Base-by-base conservation (phyloP, 2,329 filamentous ascomycete species). In the Aspergillus sp. region DNA sequence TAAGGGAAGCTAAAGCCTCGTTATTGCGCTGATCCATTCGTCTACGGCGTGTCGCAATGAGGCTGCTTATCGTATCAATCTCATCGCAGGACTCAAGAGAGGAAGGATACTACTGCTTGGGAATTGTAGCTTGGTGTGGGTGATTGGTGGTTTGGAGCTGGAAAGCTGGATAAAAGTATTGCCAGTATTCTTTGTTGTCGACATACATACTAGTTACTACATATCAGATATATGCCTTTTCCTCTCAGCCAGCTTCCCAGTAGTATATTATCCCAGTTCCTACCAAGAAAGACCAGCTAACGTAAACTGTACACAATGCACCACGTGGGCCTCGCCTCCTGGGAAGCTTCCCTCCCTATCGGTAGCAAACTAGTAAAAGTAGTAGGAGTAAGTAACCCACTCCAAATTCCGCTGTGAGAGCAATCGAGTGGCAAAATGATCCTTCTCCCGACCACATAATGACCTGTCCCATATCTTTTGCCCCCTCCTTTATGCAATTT, bases 21-120 rank as follows among this genome's bases (percentile, higher is more conserved):
- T 55, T 55, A 55, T 55, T 55, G 28, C 7, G 39, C 5, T 30
- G n/a, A 43, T 55, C 28, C 38, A 36, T 23, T 19, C 4, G 25
- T 39, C 38, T 23, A 25, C 21, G 12, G 28, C 52, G 23, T 28
- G 23, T 55, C 41, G 21, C 38, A 45, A 23, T 55, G 15, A 52
- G 32, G 23, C 52, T 41, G 51, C 32, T 54, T 55, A 55, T 45
- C 52, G 38, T 55, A 55, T 55, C 52, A 55, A 55, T 55, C 52
- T 55, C 52, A 43, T 55, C 52, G 21, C n/a, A 13, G 23, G 13
- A 23, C 23, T 49, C 3, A 7, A 36, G 45, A n/a, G 21, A 17
- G 45, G 6, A 23, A 15, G 4, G 15, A 15, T 8, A 28, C 8
- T 5, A 23, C 21, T 23, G 13, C 21, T n/a, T 15, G 13, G 13